Conservation (phyloP, 208 protist species). For the Crithidia expoeki region DNA sequence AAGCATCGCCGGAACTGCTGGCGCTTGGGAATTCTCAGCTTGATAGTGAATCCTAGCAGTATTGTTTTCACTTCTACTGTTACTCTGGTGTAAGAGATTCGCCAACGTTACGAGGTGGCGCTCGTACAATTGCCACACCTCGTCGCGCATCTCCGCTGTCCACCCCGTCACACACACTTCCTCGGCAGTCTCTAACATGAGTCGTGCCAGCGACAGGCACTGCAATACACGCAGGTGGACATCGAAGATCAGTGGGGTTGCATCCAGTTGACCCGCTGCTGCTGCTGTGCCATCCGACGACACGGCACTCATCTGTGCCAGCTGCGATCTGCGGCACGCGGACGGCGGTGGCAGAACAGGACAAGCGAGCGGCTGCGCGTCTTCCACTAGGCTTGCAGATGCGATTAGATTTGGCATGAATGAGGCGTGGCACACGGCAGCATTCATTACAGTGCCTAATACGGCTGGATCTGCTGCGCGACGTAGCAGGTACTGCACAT, state of each 20-base stretch:
- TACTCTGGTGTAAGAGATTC: constrained; percentile 23
- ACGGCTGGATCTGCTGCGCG: constrained; percentile 19
- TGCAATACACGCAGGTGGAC: constrained; percentile 44
- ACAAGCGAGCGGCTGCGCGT: constrained; percentile 9
- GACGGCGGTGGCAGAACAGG: constrained; percentile 19
- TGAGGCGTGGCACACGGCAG: constrained; percentile 17
- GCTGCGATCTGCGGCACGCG: constrained; percentile 15
- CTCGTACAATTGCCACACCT: constrained; percentile 68
- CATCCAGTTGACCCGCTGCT: background rate
- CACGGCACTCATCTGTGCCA: background rate
- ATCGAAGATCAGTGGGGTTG: constrained; percentile 19
- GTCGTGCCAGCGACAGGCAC: constrained; percentile 59
- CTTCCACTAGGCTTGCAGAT: constrained; percentile 22
- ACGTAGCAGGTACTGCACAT: constrained; percentile 18
- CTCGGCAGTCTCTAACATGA: constrained; percentile 39
- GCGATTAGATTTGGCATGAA: constrained; percentile 21
- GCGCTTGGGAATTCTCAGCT: background rate
- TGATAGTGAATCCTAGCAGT: background rate
- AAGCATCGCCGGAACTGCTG: background rate
- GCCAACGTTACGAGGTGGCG: constrained; percentile 52
- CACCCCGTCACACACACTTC: constrained; percentile 19
- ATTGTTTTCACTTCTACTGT: background rate
- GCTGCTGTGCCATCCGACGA: background rate
- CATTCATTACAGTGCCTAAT: constrained; percentile 11
- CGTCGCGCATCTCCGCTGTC: constrained; percentile 42